phyloP scores from a whole-genome alignment of 345 rosid species.

The Brassica rapa region DNA sequence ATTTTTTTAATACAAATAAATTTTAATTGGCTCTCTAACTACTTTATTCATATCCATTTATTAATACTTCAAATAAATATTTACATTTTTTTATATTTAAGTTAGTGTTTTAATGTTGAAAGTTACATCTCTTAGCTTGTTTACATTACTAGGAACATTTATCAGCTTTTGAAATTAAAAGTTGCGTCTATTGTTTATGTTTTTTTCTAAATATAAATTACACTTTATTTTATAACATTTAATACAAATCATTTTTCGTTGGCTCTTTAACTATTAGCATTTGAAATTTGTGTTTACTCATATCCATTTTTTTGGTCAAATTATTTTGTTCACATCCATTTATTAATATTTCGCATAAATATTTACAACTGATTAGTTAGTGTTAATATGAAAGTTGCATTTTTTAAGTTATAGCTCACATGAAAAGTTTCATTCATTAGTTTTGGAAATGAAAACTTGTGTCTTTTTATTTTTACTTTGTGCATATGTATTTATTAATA shows the following conservation, averaged over 20 bases:
- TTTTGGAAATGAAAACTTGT: not conserved
- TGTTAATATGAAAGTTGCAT: not conserved
- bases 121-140: not conserved
- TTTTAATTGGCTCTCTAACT: no score
- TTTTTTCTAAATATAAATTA: no score
- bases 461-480: not conserved
- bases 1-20: no score
- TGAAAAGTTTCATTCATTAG: not conserved
- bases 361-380: not conserved
- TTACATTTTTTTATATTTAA: no score
- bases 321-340: not conserved
- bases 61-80: no score
- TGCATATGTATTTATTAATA: not conserved
- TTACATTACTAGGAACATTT: not conserved
- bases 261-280: not conserved
- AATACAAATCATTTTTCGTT: not conserved
- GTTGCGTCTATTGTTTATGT: not conserved
- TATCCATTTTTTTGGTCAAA: no score
- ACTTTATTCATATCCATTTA: no score
- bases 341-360: not conserved
- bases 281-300: not conserved
- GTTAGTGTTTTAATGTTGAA: no score
- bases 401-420: not conserved
- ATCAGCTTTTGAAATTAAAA: not conserved
- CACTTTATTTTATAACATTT: not conserved